A percentile compares a stretch with the other conserved stretches of the same genome.
phyloP scores from a whole-genome alignment of 768 basidiomycete genomes.

The Cystobasidium onofrii region DNA sequence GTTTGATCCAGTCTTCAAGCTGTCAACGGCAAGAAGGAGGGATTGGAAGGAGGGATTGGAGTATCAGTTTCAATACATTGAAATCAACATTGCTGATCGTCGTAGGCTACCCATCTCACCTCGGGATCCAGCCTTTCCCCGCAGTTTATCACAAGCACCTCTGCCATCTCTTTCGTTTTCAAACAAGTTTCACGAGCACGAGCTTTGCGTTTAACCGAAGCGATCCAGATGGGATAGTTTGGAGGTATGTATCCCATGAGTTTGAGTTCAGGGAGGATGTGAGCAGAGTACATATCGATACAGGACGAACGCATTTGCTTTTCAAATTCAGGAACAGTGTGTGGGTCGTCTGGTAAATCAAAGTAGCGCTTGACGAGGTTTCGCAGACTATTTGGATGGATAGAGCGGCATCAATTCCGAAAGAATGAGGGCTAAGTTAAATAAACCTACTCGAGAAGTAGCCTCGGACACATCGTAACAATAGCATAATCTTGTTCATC shows the following conservation, averaged over 20 bases:
- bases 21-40: too few relatives aligned
- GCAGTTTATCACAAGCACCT: not conserved
- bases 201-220: not conserved
- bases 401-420: not conserved
- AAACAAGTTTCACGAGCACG: not conserved
- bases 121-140: slow-evolving; percentile 14
- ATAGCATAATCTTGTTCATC: not conserved
- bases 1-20: not conserved
- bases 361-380: not conserved
- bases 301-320: not conserved
- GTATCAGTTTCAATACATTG: too few relatives aligned
- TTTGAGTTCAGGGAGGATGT: not conserved
- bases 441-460: not conserved
- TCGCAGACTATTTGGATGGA: not conserved
- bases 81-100: too few relatives aligned
- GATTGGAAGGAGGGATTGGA: too few relatives aligned
- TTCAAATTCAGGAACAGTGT: not conserved
- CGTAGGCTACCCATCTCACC: too few relatives aligned
- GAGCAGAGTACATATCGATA: not conserved
- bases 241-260: not conserved
- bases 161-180: not conserved
- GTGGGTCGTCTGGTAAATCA: not conserved
- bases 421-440: too few relatives aligned
- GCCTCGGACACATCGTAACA: not conserved
- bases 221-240: not conserved